Evolutionary conservation across 768 basidiomycete species (phyloP).

Genomic region (Macrolepiota dolichaula): DNA sequence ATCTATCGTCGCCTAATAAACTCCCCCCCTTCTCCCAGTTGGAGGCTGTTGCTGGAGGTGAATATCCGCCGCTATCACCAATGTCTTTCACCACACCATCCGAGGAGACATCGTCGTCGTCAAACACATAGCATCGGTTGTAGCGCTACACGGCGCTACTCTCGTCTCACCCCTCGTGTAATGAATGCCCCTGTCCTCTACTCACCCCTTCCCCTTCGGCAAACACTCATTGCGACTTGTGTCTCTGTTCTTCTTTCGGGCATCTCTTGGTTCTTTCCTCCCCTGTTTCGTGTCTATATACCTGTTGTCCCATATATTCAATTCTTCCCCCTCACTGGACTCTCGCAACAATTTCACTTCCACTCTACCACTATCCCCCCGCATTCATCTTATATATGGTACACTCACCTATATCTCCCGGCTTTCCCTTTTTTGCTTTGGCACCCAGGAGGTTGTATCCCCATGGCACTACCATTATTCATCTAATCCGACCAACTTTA

Average conservation of each 20-base stretch:
- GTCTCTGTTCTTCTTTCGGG: slow-evolving; percentile 13
- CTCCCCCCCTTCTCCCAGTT: slow-evolving; percentile 79
- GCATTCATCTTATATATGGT: slow-evolving; percentile 13
- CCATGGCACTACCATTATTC: slow-evolving; percentile 34
- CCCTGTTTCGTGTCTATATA: slow-evolving; percentile 16
- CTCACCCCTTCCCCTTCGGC: too few relatives aligned
- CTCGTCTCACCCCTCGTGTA: slow-evolving; percentile 10
- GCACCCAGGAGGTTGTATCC: slow-evolving; percentile 43
- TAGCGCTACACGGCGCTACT: slow-evolving; percentile 15
- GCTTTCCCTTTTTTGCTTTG: slow-evolving; percentile 25
- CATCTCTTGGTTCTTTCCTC: slow-evolving; percentile 13
- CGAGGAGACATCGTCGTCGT: slow-evolving; percentile 34
- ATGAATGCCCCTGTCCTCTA: background rate
- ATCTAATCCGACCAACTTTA: slow-evolving; percentile 26
- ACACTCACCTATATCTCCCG: slow-evolving; percentile 22
- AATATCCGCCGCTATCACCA: slow-evolving; percentile 68
- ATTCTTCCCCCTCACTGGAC: slow-evolving; percentile 2
- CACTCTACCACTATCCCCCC: background rate
- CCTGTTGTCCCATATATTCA: slow-evolving; percentile 14
- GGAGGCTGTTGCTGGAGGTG: slow-evolving; percentile 80
- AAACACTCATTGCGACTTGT: slow-evolving; percentile 17
- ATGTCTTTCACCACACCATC: slow-evolving; percentile 60
- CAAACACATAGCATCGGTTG: slow-evolving; percentile 26
- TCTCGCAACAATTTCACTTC: background rate
- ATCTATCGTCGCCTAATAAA: slow-evolving; percentile 28